phyloP scores from a whole-genome alignment of 2,329 filamentous ascomycete species.

The Apiospora sp. region DNA sequence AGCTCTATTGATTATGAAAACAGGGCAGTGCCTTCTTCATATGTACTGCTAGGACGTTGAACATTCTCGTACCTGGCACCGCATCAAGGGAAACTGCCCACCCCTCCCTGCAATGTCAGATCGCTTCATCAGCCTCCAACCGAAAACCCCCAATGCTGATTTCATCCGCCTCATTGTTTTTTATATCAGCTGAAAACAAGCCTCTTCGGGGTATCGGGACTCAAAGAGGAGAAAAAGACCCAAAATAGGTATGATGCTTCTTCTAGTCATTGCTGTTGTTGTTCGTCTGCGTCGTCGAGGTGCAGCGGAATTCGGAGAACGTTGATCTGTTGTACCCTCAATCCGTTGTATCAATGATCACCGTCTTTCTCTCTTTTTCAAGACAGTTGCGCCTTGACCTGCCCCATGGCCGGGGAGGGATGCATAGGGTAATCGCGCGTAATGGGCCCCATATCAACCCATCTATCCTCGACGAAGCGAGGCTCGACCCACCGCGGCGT shows the following conservation, averaged over 20 bases:
- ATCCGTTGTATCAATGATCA: background rate
- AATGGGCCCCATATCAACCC: background rate
- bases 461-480: background rate
- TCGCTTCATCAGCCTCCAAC: background rate
- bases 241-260: background rate
- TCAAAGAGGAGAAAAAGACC: background rate
- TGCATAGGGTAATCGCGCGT: conserved; percentile 1
- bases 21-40: no score
- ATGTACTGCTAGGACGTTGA: no score
- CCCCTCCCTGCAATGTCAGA: background rate
- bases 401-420: background rate
- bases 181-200: conserved; percentile 15
- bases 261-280: background rate
- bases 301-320: background rate
- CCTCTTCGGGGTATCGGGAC: background rate
- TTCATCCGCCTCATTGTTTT: background rate
- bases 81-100: background rate
- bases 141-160: background rate
- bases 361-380: background rate
- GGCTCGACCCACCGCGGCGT: background rate
- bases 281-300: background rate
- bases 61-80: background rate
- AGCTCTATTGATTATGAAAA: no score
- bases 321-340: background rate
- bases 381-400: background rate